Percentiles rank a stretch among this genome's conserved stretches.
These are phyloP conservation scores for Jacaranda mimosifolia DNA, from an alignment of 257 asterid species.

Conservation along the genomic window DNA sequence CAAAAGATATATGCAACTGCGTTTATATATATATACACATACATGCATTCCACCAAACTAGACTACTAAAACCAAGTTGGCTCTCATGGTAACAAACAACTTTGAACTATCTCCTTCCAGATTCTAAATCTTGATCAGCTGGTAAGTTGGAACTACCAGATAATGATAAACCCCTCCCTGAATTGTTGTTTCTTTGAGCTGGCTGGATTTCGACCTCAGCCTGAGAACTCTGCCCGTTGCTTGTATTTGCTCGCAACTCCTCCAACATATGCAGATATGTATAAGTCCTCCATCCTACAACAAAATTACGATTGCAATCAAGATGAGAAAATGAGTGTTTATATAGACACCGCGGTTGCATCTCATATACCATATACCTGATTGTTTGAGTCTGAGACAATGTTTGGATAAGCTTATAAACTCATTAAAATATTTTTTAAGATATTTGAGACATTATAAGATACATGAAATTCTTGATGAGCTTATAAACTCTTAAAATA, in stretches of 20 bases:
- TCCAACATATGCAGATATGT: constrained; percentile 63
- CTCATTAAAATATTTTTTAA: no score
- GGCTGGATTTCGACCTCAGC: constrained; percentile 49
- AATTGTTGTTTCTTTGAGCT: constrained; percentile 39
- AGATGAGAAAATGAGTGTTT: not conserved
- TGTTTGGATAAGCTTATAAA: no score
- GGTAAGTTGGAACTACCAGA: constrained; percentile 38
- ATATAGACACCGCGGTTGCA: no score
- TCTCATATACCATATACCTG: no score
- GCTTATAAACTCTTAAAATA: no score
- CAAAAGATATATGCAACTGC: not conserved
- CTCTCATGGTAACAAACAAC: not conserved
- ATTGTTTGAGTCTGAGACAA: no score
- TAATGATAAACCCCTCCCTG: constrained; percentile 28
- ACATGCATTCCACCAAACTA: constrained; percentile 2
- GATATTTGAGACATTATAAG: no score
- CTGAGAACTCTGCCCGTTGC: constrained; percentile 30
- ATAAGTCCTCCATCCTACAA: constrained; percentile 74
- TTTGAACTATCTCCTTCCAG: constrained; percentile 55
- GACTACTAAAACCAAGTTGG: not conserved
- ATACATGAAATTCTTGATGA: no score
- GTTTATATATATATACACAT: constrained; percentile 1
- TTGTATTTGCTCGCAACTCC: constrained; percentile 43
- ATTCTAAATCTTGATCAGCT: constrained; percentile 65
- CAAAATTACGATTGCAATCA: not conserved